Percentiles rank a stretch among this genome's conserved stretches.
These are phyloP conservation scores for Starmerella apis DNA, from an alignment of 805 yeast genomes.

Conservation along the genomic window DNA sequence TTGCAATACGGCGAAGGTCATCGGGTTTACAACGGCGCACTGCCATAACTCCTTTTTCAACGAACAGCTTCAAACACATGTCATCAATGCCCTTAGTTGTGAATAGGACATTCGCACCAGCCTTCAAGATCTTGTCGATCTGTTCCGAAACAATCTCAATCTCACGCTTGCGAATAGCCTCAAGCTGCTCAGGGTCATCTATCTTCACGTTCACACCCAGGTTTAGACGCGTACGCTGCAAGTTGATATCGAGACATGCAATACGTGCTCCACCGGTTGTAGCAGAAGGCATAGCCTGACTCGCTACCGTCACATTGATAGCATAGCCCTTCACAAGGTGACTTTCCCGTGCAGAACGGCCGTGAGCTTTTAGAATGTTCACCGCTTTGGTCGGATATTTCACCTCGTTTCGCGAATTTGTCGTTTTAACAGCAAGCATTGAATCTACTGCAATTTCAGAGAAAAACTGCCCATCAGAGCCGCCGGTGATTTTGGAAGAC, in stretches of 20 bases:
- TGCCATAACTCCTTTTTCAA: conserved; percentile 86
- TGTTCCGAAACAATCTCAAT: conserved; percentile 76
- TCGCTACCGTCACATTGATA: conserved; percentile 89
- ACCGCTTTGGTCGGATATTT: conserved; percentile 89
- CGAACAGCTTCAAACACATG: conserved; percentile 79
- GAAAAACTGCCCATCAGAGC: conserved; percentile 85
- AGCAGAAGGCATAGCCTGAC: conserved; percentile 85
- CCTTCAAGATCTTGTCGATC: conserved; percentile 63
- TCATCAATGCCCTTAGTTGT: conserved; percentile 95
- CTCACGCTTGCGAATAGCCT: conserved; percentile 81
- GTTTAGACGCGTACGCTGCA: conserved; percentile 95
- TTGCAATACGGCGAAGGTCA: conserved; percentile 90
- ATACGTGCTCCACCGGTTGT: conserved; percentile 55
- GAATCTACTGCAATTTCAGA: conserved; percentile 89
- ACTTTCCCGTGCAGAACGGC: conserved; percentile 83
- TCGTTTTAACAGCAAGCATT: conserved; percentile 85
- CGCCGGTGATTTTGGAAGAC: conserved; percentile 86
- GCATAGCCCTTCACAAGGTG: conserved; percentile 88
- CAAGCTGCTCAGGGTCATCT: conserved; percentile 94
- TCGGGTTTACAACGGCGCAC: conserved; percentile 96
- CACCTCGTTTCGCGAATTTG: conserved; percentile 70
- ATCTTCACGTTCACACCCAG: conserved; percentile 96
- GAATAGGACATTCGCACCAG: conserved; percentile 87
- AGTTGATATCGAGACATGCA: conserved; percentile 81
- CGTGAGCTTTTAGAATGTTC: conserved; percentile 90